Conservation (phyloP, 2,329 filamentous ascomycete genomes). For the Exophiala phaeomuriformis region DNA sequence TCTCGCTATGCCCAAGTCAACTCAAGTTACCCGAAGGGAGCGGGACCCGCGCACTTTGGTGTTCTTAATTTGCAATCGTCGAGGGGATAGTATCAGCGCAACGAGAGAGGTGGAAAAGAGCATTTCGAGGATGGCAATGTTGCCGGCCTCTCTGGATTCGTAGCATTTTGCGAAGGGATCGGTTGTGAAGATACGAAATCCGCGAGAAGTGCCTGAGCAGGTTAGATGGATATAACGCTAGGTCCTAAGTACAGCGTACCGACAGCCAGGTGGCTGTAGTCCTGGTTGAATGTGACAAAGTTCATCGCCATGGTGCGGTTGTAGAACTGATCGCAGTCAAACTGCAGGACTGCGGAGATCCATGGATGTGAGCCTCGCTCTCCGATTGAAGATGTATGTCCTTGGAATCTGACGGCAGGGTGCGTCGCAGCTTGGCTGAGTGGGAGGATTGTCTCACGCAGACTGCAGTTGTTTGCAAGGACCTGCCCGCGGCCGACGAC, state of each 20-base stretch:
- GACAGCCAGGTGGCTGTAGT: conserved; percentile 93
- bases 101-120: conserved; percentile 96
- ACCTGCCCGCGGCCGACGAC: neutral
- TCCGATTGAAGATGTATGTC: neutral
- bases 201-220: conserved; percentile 70
- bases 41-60: conserved; percentile 62
- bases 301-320: conserved; percentile 66
- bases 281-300: conserved; percentile 98
- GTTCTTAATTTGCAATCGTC: conserved; percentile 91
- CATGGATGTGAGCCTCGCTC: conserved; percentile 7
- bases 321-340: conserved; percentile 7
- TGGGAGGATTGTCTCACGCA: neutral
- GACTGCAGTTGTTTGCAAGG: neutral
- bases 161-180: conserved; percentile 94
- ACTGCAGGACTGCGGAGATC: conserved; percentile 10
- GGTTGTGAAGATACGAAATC: conserved; percentile 93
- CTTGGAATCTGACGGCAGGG: neutral
- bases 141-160: conserved; percentile 77
- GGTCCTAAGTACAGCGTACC: conserved; percentile 49
- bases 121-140: conserved; percentile 96
- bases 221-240: conserved; percentile 14
- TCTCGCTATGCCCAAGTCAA: conserved; percentile 47
- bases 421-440: neutral
- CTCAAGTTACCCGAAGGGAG: neutral
- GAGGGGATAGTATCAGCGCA: conserved; percentile 82